Percentiles rank a stretch among this genome's conserved stretches.
Conservation (phyloP, 139 green algal genomes). For the Desmodesmus armatus region DNA sequence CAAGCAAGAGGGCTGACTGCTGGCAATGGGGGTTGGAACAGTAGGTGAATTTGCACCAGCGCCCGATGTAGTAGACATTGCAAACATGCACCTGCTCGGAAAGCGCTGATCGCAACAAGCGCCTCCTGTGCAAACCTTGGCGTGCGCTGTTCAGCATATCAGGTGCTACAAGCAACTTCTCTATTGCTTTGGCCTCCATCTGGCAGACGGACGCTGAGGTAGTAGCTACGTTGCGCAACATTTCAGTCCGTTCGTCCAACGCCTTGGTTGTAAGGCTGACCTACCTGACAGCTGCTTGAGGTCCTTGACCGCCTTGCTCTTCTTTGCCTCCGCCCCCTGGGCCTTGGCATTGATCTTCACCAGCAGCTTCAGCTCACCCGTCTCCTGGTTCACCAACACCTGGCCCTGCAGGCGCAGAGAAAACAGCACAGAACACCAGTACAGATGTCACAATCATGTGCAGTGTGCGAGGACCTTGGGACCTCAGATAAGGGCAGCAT, state of each 20-base stretch:
- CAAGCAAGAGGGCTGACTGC: no score
- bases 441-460: not conserved
- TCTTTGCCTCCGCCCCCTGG: slow-evolving; percentile 20
- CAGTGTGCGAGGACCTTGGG: not conserved
- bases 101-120: no score
- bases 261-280: not conserved
- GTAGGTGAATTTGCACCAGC: not conserved
- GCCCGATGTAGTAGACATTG: not conserved
- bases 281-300: slow-evolving; percentile 69
- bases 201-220: no score
- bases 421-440: not conserved
- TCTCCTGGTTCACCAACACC: not conserved
- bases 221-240: no score
- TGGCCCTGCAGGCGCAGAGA: slow-evolving; percentile 29
- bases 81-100: no score
- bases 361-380: slow-evolving; percentile 32
- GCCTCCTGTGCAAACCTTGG: no score
- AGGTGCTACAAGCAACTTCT: no score
- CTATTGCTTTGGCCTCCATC: no score
- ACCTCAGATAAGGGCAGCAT: not conserved
- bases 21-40: no score
- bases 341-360: slow-evolving; percentile 45
- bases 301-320: slow-evolving; percentile 57
- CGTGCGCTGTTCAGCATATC: no score
- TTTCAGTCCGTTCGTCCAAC: no score